Base-by-base conservation (phyloP, 1,284 basidiomycete species). In the Papiliotrema laurentii region DNA sequence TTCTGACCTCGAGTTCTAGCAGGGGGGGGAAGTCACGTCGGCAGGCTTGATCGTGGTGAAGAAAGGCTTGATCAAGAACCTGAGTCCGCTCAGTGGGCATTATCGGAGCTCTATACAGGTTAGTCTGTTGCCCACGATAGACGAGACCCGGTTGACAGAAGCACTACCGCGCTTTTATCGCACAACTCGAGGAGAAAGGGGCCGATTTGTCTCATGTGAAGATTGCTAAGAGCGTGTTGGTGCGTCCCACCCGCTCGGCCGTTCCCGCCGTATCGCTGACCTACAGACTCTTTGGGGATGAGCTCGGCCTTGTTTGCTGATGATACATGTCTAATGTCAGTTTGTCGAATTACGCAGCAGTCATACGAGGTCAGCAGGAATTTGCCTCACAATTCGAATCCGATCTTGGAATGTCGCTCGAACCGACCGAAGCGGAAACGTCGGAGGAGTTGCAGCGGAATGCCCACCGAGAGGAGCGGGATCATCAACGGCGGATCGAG, bases 1-100 rank as follows among this genome's bases (percentile, higher is more conserved):
- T 81, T 1, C 66, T 80, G 49, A 19, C 1, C 2, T 18, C 9
- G 9, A 6, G 82, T 63, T 71, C 37, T 56, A 69, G 2, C 57
- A 62, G 1, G 72, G 72, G 28, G 64, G 61, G 10, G 58, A 61
- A 53, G 62, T 84, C 7, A 81, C 81, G 1, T 83, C 82, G 1
- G 83, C 84, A 4, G 84, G 84, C 2, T 69, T 86, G 19, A 82
- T 86, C 46, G 79, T 81, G 2, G 82, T 86, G 19, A 81, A 84
- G 56, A 71, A 83, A 33, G 85, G 85, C 1, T 54, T 80, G 31
- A 80, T 87, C 45, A 79, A 82, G 49, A 82, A 77, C 2, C 70
- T 87, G 1, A 83, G 80, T 1, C 85, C 85, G 1, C 71, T 85
- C 1, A 83, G 81, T 6, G 84, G 84, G 0, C 84, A 86, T 59